These are phyloP conservation scores for Cordyceps pruinosa DNA, from an alignment of 2,329 filamentous ascomycete species.

Conservation along the genomic window DNA sequence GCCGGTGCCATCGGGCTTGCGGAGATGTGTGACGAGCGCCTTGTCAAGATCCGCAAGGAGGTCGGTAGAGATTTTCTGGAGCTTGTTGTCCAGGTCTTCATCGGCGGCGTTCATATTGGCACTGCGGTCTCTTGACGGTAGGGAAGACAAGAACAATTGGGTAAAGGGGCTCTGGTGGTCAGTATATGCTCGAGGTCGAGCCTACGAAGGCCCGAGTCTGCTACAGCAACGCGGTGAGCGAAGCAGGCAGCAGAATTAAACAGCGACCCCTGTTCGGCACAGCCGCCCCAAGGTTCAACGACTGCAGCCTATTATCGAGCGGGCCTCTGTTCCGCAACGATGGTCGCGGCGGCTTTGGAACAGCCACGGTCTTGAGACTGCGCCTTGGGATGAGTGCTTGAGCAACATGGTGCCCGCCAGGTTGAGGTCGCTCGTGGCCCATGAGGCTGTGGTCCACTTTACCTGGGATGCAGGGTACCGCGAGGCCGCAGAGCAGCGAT, in stretches of 20 bases:
- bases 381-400: background rate
- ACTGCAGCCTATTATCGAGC: background rate
- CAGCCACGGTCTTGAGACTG: background rate
- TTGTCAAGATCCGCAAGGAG: slow-evolving; percentile 52
- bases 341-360: background rate
- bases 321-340: background rate
- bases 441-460: slow-evolving; percentile 3
- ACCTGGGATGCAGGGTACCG: background rate
- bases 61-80: slow-evolving; percentile 54
- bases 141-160: background rate
- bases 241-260: slow-evolving; percentile 1
- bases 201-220: no score
- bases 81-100: slow-evolving; percentile 53
- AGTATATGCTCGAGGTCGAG: no score
- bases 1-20: slow-evolving; percentile 42
- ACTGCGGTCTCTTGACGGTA: background rate
- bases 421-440: background rate
- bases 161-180: background rate
- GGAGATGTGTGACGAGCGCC: slow-evolving; percentile 45
- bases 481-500: no score
- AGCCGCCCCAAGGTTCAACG: background rate
- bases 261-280: background rate
- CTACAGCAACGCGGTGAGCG: slow-evolving; percentile 4
- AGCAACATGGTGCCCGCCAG: background rate
- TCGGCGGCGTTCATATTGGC: slow-evolving; percentile 52